Conservation (phyloP, 257 asterid genomes). For the Penstemon eatonii region DNA sequence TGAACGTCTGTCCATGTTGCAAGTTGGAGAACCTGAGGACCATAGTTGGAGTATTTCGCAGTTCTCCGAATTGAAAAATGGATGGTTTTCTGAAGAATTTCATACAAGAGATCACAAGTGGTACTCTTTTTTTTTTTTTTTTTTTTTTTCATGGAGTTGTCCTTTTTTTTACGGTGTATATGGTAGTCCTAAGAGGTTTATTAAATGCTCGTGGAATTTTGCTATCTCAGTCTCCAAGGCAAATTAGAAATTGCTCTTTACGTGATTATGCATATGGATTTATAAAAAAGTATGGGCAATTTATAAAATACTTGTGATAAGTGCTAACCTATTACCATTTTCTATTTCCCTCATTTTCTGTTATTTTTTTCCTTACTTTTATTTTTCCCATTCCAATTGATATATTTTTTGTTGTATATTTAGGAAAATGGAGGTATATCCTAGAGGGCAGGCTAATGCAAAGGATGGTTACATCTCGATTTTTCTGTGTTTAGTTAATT, state of each 20-base stretch:
- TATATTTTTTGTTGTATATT: neutral
- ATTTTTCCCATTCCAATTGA: too few relatives aligned
- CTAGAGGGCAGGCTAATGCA: neutral
- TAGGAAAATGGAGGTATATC: neutral
- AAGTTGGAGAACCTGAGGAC: neutral
- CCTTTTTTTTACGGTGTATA: too few relatives aligned
- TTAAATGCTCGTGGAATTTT: too few relatives aligned
- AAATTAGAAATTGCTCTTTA: too few relatives aligned
- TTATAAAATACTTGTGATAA: too few relatives aligned
- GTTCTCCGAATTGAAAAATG: neutral
- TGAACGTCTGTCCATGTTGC: constrained; percentile 3
- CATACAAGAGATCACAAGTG: neutral
- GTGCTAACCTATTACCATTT: neutral
- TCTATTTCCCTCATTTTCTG: neutral
- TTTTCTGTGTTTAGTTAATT: neutral
- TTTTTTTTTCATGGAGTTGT: too few relatives aligned
- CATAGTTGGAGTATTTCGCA: neutral
- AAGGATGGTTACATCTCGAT: neutral
- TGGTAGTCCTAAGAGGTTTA: too few relatives aligned
- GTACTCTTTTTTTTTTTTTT: neutral
- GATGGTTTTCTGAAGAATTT: neutral
- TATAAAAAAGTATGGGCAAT: too few relatives aligned
- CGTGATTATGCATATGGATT: too few relatives aligned
- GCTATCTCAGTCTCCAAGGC: too few relatives aligned
- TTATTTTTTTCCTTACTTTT: too few relatives aligned